Percentiles rank a stretch among this genome's conserved stretches.
Evolutionary conservation across 2,329 filamentous ascomycete species (phyloP).

Genomic region (Phyllosticta citriasiana): DNA sequence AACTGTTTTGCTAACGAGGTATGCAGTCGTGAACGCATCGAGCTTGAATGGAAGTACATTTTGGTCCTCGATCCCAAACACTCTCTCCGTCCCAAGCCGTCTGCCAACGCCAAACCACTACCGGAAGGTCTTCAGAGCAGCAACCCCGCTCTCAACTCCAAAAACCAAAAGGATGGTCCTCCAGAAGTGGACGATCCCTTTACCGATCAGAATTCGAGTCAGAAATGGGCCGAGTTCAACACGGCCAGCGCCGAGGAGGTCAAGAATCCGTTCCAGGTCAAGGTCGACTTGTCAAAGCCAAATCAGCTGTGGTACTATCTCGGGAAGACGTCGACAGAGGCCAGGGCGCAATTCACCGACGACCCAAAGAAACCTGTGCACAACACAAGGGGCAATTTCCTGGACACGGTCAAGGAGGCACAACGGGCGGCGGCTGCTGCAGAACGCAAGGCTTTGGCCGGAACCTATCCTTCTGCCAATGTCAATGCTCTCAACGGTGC

Average conservation of each 20-base stretch:
- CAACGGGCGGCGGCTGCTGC: constrained; percentile 14
- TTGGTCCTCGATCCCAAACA: constrained; percentile 62
- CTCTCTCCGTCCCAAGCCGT: constrained; percentile 64
- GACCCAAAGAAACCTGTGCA: constrained; percentile 53
- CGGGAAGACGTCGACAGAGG: constrained; percentile 76
- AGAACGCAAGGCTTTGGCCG: neutral
- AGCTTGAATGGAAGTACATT: constrained; percentile 79
- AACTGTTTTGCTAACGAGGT: constrained; percentile 31
- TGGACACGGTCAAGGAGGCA: constrained; percentile 51
- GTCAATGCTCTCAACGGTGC: constrained; percentile 10
- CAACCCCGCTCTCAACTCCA: constrained; percentile 32
- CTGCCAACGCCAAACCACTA: constrained; percentile 60
- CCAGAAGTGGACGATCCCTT: constrained; percentile 39
- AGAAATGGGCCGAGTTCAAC: constrained; percentile 60
- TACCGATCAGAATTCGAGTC: constrained; percentile 33
- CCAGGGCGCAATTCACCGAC: constrained; percentile 83
- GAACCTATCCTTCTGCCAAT: constrained; percentile 4
- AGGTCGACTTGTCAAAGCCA: constrained; percentile 60
- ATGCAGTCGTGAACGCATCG: constrained; percentile 46
- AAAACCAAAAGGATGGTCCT: constrained; percentile 41
- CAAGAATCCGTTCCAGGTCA: constrained; percentile 44
- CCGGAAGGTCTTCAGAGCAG: constrained; percentile 44
- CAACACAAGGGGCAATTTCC: constrained; percentile 60
- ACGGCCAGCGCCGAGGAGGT: constrained; percentile 33
- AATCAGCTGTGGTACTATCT: constrained; percentile 85